phyloP scores from a whole-genome alignment of 2,329 filamentous ascomycete species.

The Fusarium luffae region DNA sequence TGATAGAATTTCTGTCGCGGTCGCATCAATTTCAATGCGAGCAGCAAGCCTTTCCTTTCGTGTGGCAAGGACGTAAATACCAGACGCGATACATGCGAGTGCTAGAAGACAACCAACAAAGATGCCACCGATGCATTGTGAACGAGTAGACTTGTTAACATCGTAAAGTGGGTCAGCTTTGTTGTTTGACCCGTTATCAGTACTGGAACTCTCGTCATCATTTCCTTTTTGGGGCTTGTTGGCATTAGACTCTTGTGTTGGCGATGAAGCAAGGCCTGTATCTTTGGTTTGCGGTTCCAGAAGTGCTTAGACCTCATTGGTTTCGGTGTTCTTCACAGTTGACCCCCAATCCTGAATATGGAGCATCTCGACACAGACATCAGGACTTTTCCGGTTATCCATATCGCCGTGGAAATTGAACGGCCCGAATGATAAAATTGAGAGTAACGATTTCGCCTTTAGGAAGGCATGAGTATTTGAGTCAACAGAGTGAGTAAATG shows the following conservation, averaged over 20 bases:
- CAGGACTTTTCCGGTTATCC: background rate
- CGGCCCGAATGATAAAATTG: background rate
- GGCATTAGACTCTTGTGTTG: background rate
- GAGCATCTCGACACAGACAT: background rate
- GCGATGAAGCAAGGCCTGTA: background rate
- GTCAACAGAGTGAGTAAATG: too few relatives aligned
- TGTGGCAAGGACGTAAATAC: background rate
- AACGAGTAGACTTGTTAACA: background rate
- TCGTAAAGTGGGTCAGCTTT: background rate
- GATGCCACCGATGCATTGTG: background rate
- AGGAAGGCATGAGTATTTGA: too few relatives aligned
- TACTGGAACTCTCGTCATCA: background rate
- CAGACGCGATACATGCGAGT: background rate
- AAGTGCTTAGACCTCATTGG: background rate
- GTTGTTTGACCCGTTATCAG: background rate
- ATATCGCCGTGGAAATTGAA: background rate
- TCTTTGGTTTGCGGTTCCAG: background rate
- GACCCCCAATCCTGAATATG: background rate
- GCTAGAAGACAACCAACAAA: background rate
- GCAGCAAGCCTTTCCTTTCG: background rate
- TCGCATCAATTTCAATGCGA: background rate
- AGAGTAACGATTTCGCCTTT: background rate
- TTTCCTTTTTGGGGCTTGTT: background rate
- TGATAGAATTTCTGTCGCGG: background rate
- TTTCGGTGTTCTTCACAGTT: accelerated